A percentile compares a stretch with the other conserved stretches of the same genome.
phyloP scores from a whole-genome alignment of 768 basidiomycete species.

The Leccinum uliginosum region DNA sequence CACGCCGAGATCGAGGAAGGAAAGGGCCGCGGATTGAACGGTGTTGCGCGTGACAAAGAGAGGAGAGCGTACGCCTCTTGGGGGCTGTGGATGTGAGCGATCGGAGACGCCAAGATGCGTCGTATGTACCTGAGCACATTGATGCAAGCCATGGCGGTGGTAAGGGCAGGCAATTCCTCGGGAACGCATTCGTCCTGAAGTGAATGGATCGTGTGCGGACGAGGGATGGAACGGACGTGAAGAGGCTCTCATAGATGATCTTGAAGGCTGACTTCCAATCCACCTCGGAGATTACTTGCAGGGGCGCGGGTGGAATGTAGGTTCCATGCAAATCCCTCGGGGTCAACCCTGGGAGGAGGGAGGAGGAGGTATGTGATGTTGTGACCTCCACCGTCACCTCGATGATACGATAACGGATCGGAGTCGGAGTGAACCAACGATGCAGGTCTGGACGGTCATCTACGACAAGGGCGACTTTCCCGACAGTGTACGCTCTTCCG shows the following conservation, averaged over 20 bases:
- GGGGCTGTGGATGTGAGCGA: slow-evolving; percentile 45
- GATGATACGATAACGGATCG: too few relatives aligned
- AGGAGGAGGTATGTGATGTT: background rate
- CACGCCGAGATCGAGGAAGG: slow-evolving; percentile 59
- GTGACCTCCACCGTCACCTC: slow-evolving; percentile 67
- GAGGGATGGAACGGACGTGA: slow-evolving; percentile 50
- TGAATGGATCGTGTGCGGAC: background rate
- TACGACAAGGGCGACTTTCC: slow-evolving; percentile 34
- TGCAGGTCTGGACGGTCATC: slow-evolving; percentile 41
- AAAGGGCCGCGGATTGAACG: slow-evolving; percentile 64
- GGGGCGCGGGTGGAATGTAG: slow-evolving; percentile 76
- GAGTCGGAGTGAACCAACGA: slow-evolving; percentile 25
- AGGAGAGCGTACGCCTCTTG: slow-evolving; percentile 78
- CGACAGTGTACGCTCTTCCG: slow-evolving; percentile 30
- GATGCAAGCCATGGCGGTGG: slow-evolving; percentile 53
- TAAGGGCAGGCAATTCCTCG: slow-evolving; percentile 67
- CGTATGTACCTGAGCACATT: slow-evolving; percentile 58
- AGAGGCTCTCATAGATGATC: slow-evolving; percentile 87
- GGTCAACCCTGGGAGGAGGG: slow-evolving; percentile 29
- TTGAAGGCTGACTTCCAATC: slow-evolving; percentile 58
- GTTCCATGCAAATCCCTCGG: slow-evolving; percentile 64
- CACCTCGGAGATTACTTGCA: slow-evolving; percentile 62
- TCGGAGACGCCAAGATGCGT: background rate
- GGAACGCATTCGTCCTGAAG: slow-evolving; percentile 73
- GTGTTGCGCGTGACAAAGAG: slow-evolving; percentile 45